phyloP scores from a whole-genome alignment of 345 rosid genomes.

The Heritiera fomes region DNA sequence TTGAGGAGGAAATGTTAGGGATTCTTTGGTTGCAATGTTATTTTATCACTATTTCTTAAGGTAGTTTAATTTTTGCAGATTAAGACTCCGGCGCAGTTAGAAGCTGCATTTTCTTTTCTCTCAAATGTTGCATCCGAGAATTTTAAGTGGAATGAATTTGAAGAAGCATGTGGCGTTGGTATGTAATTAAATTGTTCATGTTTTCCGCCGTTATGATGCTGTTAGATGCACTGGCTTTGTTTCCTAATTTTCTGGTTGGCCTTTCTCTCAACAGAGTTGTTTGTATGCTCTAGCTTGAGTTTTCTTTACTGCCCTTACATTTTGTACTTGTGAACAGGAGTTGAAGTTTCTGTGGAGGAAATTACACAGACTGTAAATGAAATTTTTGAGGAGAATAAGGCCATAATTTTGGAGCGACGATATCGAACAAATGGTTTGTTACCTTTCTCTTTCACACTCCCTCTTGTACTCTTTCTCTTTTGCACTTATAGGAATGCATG shows the following conservation, averaged over 20 bases:
- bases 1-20: background rate
- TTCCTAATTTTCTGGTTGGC: background rate
- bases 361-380: conserved; percentile 55
- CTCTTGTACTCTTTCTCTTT: background rate
- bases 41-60: conserved; percentile 9
- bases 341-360: conserved; percentile 79
- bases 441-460: conserved; percentile 10
- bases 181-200: conserved; percentile 20
- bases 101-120: conserved; percentile 75
- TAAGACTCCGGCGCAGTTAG: conserved; percentile 86
- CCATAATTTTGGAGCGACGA: conserved; percentile 65
- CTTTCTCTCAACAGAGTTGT: background rate
- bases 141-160: conserved; percentile 65
- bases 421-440: conserved; percentile 85
- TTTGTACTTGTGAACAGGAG: conserved; percentile 52
- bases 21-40: background rate
- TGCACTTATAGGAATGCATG: background rate
- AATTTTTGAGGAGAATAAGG: conserved; percentile 66
- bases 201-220: background rate
- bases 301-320: conserved; percentile 21
- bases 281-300: conserved; percentile 3
- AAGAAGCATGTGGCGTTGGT: conserved; percentile 95
- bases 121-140: conserved; percentile 51
- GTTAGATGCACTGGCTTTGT: conserved; percentile 7
- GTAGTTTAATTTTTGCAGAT: conserved; percentile 47